Evolutionary conservation across 306 rosid species (phyloP).

Genomic region (Hippophae rhamnoides): DNA sequence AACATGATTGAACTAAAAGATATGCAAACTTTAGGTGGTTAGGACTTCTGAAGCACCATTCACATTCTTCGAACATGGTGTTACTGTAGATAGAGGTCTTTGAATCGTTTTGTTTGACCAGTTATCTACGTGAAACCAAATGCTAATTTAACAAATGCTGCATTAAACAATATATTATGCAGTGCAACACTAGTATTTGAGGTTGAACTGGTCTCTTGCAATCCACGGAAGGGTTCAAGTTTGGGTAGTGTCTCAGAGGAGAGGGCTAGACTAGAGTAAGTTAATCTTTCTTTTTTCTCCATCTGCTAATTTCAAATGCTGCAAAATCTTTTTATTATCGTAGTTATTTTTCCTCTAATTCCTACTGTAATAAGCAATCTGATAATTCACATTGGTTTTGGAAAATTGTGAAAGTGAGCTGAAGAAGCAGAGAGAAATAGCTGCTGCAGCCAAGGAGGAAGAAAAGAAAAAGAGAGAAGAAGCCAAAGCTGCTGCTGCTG

Average conservation of each 20-base stretch:
- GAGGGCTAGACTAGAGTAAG: slow-evolving; percentile 95
- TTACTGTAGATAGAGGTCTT: no score
- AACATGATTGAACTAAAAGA: no score
- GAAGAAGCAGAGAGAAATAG: slow-evolving; percentile 90
- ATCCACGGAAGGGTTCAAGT: slow-evolving; percentile 84
- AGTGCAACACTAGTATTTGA: slow-evolving; percentile 88
- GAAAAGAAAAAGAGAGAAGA: slow-evolving; percentile 84
- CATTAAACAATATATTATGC: slow-evolving; percentile 14
- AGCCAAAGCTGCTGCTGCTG: slow-evolving; percentile 88
- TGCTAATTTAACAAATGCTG: not conserved
- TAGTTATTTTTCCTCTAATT: not conserved
- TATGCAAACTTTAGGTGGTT: no score
- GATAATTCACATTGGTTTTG: slow-evolving; percentile 14
- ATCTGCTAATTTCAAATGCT: not conserved
- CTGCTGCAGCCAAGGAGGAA: slow-evolving; percentile 78
- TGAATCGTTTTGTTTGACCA: not conserved
- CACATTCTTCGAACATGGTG: no score
- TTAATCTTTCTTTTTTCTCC: not conserved
- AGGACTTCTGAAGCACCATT: no score
- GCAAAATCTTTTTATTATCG: not conserved
- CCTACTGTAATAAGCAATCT: not conserved
- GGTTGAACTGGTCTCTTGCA: slow-evolving; percentile 86
- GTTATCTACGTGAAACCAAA: not conserved
- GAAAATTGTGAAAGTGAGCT: slow-evolving; percentile 44
- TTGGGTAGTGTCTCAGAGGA: slow-evolving; percentile 84